Evolutionary conservation across 352 stramenopile genomes (phyloP).

Genomic region (Globisporangium mamillatum): DNA sequence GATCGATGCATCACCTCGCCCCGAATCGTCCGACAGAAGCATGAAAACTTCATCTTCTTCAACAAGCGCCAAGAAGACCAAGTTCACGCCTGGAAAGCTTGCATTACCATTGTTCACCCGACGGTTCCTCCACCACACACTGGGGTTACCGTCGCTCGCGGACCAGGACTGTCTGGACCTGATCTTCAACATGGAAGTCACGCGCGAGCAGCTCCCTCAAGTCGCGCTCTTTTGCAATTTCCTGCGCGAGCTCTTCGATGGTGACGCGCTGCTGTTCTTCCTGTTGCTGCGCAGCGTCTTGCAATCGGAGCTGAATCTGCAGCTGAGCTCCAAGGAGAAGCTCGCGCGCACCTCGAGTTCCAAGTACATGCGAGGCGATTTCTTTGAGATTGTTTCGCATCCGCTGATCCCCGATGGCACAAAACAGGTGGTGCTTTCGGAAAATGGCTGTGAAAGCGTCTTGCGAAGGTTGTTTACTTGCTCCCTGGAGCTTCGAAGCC

Average conservation of each 20-base stretch:
- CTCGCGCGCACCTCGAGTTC: slow-evolving; percentile 39
- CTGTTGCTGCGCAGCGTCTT: slow-evolving; percentile 41
- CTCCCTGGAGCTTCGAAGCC: slow-evolving; percentile 8
- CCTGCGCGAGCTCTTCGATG: slow-evolving; percentile 63
- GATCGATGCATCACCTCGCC: slow-evolving; percentile 2
- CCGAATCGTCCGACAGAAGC: slow-evolving; percentile 5
- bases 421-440: slow-evolving; percentile 44
- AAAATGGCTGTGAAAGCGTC: slow-evolving; percentile 39
- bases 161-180: slow-evolving; percentile 76
- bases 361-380: slow-evolving; percentile 37
- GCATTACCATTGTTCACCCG: slow-evolving; percentile 62
- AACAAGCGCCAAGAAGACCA: not conserved
- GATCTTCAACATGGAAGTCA: slow-evolving; percentile 59
- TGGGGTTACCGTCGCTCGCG: slow-evolving; percentile 51
- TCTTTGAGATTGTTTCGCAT: slow-evolving; percentile 37
- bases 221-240: slow-evolving; percentile 61
- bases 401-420: slow-evolving; percentile 55
- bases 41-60: not conserved
- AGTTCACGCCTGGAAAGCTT: slow-evolving; percentile 16
- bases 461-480: slow-evolving; percentile 43
- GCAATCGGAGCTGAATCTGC: slow-evolving; percentile 53
- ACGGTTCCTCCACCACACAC: slow-evolving; percentile 41
- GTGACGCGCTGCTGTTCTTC: slow-evolving; percentile 67
- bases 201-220: slow-evolving; percentile 41
- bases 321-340: slow-evolving; percentile 61